Evolutionary conservation across 345 rosid genomes (phyloP), one percentile per base, ranked within the genome.

Genomic region (Ceriops tagal): DNA sequence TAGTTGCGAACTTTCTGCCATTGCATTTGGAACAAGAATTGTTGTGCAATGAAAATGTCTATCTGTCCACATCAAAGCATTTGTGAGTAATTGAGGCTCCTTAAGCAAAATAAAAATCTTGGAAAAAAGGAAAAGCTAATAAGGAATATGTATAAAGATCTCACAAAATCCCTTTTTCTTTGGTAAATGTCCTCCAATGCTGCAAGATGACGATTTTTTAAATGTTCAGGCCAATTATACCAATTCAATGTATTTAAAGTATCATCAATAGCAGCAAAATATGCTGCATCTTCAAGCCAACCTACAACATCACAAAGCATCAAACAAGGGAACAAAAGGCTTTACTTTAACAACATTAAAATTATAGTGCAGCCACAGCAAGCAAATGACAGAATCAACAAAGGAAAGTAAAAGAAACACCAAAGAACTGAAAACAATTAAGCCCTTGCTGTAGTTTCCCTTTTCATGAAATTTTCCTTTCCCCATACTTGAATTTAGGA

Each of bases 221-320:
- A 74, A 53, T 92, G 85, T 72, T 87, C 85, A 32, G 96, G 97
- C 98, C 98, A 93, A 31, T 88, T 83, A 68, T 83, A 91, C 98
- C 97, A 93, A 75, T 86, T 89, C 53, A 80, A 56, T 56, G 91
- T 68, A 68, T 88, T 74, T 68, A 82, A 72, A 32, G 81, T 75
- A 75, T 80, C 78, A 70, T 91, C 85, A 70, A 93, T 89, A 61
- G 97, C 98, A 75, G 97, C 95, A 84, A 93, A 93, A 80, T 88
- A 89, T 56, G 98, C 95, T 61, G 97, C 93, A 80, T 93, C 98
- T 80, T 88, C 90, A 67, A 93, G 97, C 98, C 98, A 93, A 74
- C 97, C 98, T 93, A 70, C 35, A 60, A 69, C 31, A 60, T 78
- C 62, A 62, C 52, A 67, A 58, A 49, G 61, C 49, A 49, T 43